Conservation (phyloP, 106 monocot species). For the Amphibolis antarctica region DNA sequence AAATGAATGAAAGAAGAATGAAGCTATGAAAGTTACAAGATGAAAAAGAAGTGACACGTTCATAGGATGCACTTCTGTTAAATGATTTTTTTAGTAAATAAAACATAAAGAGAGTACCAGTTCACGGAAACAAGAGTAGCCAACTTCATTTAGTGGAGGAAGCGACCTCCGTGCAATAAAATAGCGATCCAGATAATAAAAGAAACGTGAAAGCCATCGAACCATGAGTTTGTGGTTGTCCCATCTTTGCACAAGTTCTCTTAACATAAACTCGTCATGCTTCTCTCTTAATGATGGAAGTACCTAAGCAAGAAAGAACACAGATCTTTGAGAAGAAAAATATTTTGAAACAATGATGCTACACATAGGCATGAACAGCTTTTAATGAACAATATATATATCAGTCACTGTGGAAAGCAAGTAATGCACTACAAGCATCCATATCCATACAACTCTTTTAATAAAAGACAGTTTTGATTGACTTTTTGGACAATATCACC, state of each 20-base stretch:
- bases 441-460: too few species aligned
- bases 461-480: too few species aligned
- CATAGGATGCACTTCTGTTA: too few species aligned
- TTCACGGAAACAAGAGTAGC: conserved; percentile 49
- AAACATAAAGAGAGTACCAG: conserved; percentile 18
- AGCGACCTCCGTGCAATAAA: conserved; percentile 49
- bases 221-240: conserved; percentile 69
- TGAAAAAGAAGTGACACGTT: too few species aligned
- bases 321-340: not conserved
- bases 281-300: conserved; percentile 63
- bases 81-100: not conserved
- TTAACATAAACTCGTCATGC: conserved; percentile 66
- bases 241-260: conserved; percentile 69
- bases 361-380: not conserved
- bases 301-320: conserved; percentile 25
- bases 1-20: too few species aligned
- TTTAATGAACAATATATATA: too few species aligned
- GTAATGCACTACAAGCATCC: too few species aligned
- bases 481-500: too few species aligned
- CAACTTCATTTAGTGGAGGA: conserved; percentile 54
- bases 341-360: not conserved
- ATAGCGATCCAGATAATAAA: conserved; percentile 60
- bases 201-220: conserved; percentile 57
- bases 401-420: too few species aligned
- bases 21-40: too few species aligned